Evolutionary conservation across 495 filamentous ascomycete genomes (phyloP).

Genomic region (Penicillium angulare): DNA sequence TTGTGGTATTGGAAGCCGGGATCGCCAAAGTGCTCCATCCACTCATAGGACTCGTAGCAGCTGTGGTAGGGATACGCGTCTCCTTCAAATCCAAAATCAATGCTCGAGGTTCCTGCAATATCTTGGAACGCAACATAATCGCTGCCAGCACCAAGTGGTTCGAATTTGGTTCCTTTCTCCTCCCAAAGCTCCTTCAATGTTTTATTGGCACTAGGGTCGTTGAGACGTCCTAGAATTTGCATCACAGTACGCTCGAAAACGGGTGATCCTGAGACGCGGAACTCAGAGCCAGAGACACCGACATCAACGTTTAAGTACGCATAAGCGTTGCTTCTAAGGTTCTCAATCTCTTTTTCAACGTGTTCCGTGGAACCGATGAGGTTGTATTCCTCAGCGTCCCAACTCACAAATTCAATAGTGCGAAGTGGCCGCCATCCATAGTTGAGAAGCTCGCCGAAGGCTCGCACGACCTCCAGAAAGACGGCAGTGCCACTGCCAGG

Average conservation of each 20-base stretch:
- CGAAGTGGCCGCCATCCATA: slow-evolving; percentile 88
- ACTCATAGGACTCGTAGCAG: slow-evolving; percentile 86
- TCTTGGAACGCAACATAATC: slow-evolving; percentile 93
- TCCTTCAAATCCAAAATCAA: slow-evolving; percentile 81
- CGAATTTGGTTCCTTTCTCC: slow-evolving; percentile 53
- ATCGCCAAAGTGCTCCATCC: slow-evolving; percentile 77
- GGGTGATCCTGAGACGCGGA: slow-evolving; percentile 76
- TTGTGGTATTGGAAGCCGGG: slow-evolving; percentile 81
- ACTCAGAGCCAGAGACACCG: slow-evolving; percentile 71
- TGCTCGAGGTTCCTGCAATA: slow-evolving; percentile 84
- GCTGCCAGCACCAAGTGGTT: slow-evolving; percentile 73
- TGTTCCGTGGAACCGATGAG: slow-evolving; percentile 92
- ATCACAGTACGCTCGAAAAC: slow-evolving; percentile 69
- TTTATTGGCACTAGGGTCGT: slow-evolving; percentile 68
- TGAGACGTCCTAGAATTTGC: slow-evolving; percentile 67
- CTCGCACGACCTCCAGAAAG: slow-evolving; percentile 79
- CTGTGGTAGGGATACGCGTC: slow-evolving; percentile 71
- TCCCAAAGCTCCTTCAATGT: slow-evolving; percentile 78
- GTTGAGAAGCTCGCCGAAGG: slow-evolving; percentile 71
- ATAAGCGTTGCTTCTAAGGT: slow-evolving; percentile 59
- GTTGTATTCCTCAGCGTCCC: slow-evolving; percentile 94
- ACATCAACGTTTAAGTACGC: slow-evolving; percentile 92
- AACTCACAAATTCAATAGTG: slow-evolving; percentile 91
- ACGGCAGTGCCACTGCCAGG: slow-evolving; percentile 89
- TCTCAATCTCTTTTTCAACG: slow-evolving; percentile 67